phyloP scores from a whole-genome alignment of 495 filamentous ascomycete genomes.

The Clohesyomyces aquaticus region DNA sequence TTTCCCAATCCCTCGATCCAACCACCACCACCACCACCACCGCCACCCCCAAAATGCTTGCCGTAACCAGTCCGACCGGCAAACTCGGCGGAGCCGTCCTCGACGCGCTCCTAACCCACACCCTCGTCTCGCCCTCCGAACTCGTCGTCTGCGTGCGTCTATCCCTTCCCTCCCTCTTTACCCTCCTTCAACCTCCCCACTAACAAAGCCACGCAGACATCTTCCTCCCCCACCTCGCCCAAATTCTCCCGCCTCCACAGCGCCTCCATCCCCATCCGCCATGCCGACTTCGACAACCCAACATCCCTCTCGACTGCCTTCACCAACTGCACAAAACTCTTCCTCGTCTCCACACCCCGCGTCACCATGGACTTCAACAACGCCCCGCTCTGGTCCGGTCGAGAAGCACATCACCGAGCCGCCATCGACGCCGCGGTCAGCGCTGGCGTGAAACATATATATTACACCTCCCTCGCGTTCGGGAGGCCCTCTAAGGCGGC shows the following conservation, averaged over 20 bases:
- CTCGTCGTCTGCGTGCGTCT: conserved; percentile 45
- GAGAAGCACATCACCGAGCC: conserved; percentile 53
- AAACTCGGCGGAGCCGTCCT: conserved; percentile 53
- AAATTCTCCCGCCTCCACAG: conserved; percentile 18
- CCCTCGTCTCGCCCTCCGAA: conserved; percentile 41
- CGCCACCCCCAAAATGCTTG: conserved; percentile 39
- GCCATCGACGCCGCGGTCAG: conserved; percentile 62
- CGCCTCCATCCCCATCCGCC: conserved; percentile 22
- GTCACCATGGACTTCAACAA: conserved; percentile 46
- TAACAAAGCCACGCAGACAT: conserved; percentile 44
- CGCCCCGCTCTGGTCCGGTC: conserved; percentile 43
- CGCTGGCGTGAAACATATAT: conserved; percentile 64
- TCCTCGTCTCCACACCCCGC: conserved; percentile 55
- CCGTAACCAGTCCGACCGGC: conserved; percentile 51
- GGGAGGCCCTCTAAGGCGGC: conserved; percentile 52
- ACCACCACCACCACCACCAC: background rate
- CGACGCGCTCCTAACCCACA: conserved; percentile 47
- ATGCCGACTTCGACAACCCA: conserved; percentile 45
- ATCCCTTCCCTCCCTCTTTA: background rate
- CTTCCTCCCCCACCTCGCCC: conserved; percentile 28
- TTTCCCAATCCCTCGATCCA: background rate
- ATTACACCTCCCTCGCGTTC: conserved; percentile 70
- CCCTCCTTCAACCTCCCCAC: background rate
- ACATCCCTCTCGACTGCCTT: conserved; percentile 45
- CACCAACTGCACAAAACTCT: conserved; percentile 51